Evolutionary conservation across 2,329 filamentous ascomycete species (phyloP), one percentile per base, ranked within the genome.

Genomic region (Aspergillus carbonarius): DNA sequence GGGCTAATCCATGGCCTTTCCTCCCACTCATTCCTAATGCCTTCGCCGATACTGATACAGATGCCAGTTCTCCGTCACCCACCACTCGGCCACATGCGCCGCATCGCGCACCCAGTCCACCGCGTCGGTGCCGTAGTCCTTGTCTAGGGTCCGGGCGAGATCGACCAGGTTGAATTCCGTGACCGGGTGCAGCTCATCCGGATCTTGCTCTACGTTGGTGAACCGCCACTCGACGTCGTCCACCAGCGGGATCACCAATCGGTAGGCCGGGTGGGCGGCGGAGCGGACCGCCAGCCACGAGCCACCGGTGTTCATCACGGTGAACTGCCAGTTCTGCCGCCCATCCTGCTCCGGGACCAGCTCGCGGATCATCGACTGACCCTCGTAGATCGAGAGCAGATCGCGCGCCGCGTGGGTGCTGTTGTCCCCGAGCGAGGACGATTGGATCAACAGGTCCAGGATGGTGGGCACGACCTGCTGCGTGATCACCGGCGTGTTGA

Each of bases 251-350:
- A 73, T 67, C 10, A 73, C 70, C 3, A 73, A 60, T 1, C 71
- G 68, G 55, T 64, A 72, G 15, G 60, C 58, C 0, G 69, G 70
- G 10, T 59, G 58, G 3, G 68, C 68, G 6, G 70, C 71, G 3
- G 70, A 73, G 1, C 71, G 71, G 18, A 73, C 57, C 0, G 68
- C 66, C 3, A 73, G 63, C 69, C 69, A 70, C 0, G 70, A 66
- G 1, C 69, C 69, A n/a, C 71, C 71, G 0, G 71, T 71, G 60
- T 73, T 73, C 68, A 73, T 72, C 25, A 70, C 70, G 13, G 68
- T 72, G 60, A 73, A 73, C 39, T 73, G 71, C 71, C 71, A 73
- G 52, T 69, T 63, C 35, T 69, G 58, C 18, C 54, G 62, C 13
- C 61, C 62, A 18, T 69, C 58, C n/a, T 60, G 25, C 37, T 65